Percentiles rank a stretch among this genome's conserved stretches.
Conservation (phyloP, 768 basidiomycete species). For the Pleurotus ostreatus region DNA sequence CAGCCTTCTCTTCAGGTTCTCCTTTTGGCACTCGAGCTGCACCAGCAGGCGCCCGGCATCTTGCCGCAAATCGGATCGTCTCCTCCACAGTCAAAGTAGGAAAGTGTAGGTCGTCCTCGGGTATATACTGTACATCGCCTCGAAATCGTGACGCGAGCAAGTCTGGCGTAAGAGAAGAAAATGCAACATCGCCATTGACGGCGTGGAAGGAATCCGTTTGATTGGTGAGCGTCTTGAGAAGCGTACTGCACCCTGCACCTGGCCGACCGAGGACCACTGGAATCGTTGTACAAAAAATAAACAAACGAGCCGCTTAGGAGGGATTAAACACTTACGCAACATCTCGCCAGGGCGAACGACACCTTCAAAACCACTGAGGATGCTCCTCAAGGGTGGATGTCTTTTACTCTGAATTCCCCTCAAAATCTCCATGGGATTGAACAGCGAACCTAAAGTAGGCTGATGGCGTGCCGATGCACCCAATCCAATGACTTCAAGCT, state of each 20-base stretch:
- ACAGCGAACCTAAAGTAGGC: slow-evolving; percentile 51
- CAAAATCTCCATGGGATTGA: slow-evolving; percentile 48
- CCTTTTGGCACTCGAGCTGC: neutral
- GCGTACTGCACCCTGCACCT: slow-evolving; percentile 79
- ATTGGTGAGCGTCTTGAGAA: slow-evolving; percentile 81
- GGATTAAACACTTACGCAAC: slow-evolving; percentile 50
- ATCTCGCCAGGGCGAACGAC: slow-evolving; percentile 69
- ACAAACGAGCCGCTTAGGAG: neutral
- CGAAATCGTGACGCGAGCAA: slow-evolving; percentile 63
- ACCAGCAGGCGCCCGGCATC: neutral
- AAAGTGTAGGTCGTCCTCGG: slow-evolving; percentile 85
- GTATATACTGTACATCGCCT: slow-evolving; percentile 78
- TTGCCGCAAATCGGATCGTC: slow-evolving; percentile 22
- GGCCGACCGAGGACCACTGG: slow-evolving; percentile 83
- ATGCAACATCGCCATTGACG: slow-evolving; percentile 67
- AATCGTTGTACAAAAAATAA: neutral
- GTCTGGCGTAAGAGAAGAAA: slow-evolving; percentile 68
- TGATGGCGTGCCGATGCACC: slow-evolving; percentile 54
- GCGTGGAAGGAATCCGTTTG: slow-evolving; percentile 62
- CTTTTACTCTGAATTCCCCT: slow-evolving; percentile 39
- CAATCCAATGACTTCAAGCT: slow-evolving; percentile 55
- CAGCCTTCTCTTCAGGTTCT: neutral
- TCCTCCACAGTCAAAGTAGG: slow-evolving; percentile 79
- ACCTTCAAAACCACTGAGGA: slow-evolving; percentile 64
- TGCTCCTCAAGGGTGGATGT: slow-evolving; percentile 61